Percentiles rank a stretch among this genome's conserved stretches.
These are phyloP conservation scores for Pseudocercospora fijiensis DNA, from an alignment of 2,329 filamentous ascomycete genomes.

Conservation along the genomic window DNA sequence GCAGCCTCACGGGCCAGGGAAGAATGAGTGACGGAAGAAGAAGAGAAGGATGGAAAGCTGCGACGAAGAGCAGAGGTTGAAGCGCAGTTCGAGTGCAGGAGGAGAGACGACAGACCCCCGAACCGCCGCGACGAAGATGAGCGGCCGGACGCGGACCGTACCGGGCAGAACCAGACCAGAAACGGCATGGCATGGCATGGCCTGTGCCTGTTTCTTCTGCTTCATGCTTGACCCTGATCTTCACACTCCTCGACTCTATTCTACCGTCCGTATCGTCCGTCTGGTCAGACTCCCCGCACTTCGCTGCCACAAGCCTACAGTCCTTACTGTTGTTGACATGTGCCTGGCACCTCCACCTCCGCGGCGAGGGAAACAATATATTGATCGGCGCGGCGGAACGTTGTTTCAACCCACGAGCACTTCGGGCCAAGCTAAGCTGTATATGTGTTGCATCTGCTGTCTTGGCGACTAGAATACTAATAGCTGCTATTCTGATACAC, in stretches of 20 bases:
- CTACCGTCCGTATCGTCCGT: background rate
- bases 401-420: background rate
- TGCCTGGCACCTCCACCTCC: background rate
- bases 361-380: background rate
- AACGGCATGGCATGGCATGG: too few relatives aligned
- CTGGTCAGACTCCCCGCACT: background rate
- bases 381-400: background rate
- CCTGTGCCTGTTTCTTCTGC: background rate
- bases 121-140: background rate
- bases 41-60: background rate
- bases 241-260: background rate
- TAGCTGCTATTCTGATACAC: conserved; percentile 1
- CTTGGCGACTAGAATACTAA: too few relatives aligned
- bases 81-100: background rate
- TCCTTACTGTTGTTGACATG: too few relatives aligned
- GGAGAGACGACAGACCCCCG: background rate
- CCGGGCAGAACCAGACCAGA: too few relatives aligned
- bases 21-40: background rate
- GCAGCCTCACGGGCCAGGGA: background rate
- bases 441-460: background rate
- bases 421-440: background rate
- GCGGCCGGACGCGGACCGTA: too few relatives aligned
- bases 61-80: too few relatives aligned
- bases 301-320: background rate
- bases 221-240: background rate